Conservation (phyloP, 306 rosid species). For the Casuarina glauca region DNA sequence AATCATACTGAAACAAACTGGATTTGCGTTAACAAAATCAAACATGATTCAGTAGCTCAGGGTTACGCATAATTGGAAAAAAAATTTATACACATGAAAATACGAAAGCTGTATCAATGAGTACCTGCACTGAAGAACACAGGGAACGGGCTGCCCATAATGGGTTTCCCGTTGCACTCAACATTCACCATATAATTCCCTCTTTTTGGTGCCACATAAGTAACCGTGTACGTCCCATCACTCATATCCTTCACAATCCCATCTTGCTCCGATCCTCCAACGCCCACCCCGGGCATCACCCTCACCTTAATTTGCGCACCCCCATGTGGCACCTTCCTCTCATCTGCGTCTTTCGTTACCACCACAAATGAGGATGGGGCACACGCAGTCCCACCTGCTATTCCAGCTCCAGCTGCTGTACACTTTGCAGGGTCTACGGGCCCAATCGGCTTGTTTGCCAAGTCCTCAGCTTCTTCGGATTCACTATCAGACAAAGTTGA, state of each 20-base stretch:
- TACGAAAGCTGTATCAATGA: neutral
- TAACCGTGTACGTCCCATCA: slow-evolving; percentile 84
- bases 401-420: slow-evolving; percentile 84
- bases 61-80: neutral
- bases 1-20: neutral
- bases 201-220: slow-evolving; percentile 92
- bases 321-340: slow-evolving; percentile 70
- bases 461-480: slow-evolving; percentile 77
- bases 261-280: slow-evolving; percentile 93
- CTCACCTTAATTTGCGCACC: slow-evolving; percentile 78
- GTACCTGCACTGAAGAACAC: slow-evolving; percentile 99
- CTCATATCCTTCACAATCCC: slow-evolving; percentile 96
- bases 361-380: slow-evolving; percentile 75
- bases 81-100: neutral
- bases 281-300: slow-evolving; percentile 83
- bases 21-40: neutral
- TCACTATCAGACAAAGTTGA: slow-evolving; percentile 77
- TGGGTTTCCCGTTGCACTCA: slow-evolving; percentile 88
- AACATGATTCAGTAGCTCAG: neutral
- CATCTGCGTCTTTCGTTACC: slow-evolving; percentile 84
- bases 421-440: slow-evolving; percentile 86
- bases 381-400: slow-evolving; percentile 88
- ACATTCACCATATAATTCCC: slow-evolving; percentile 94
- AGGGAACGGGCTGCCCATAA: slow-evolving; percentile 97
- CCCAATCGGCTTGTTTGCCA: slow-evolving; percentile 78